A percentile compares a stretch with the other conserved stretches of the same genome.
These are phyloP conservation scores for Quambalaria eucalypti DNA, from an alignment of 1,284 basidiomycete species.

Conservation along the genomic window DNA sequence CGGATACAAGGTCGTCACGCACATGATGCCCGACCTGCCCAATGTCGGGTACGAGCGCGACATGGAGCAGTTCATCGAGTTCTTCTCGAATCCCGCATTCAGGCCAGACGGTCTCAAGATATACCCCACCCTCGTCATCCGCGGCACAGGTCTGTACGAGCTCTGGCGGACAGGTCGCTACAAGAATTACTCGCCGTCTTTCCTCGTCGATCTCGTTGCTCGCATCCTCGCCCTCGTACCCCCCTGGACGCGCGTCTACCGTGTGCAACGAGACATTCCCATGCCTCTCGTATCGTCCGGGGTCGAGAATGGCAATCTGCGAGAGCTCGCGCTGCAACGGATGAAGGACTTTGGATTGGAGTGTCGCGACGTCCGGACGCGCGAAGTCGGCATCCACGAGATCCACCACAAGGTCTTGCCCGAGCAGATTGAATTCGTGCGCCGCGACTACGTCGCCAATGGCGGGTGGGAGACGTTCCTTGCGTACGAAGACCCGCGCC, in stretches of 20 bases:
- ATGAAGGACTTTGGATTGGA: conserved; percentile 99
- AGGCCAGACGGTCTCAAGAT: conserved; percentile 95
- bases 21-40: conserved; percentile 58
- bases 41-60: conserved; percentile 93
- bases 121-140: conserved; percentile 94
- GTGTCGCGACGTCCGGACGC: conserved; percentile 91
- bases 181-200: conserved; percentile 98
- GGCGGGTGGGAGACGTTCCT: conserved; percentile 97
- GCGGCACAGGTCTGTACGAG: conserved; percentile 93
- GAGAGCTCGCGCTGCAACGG: conserved; percentile 87
- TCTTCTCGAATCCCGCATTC: conserved; percentile 97
- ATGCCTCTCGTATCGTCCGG: conserved; percentile 89
- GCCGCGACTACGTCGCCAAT: conserved; percentile 92
- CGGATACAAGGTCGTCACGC: conserved; percentile 83
- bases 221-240: conserved; percentile 92
- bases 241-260: conserved; percentile 97
- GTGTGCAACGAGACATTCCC: conserved; percentile 74
- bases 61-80: conserved; percentile 94
- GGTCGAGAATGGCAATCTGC: conserved; percentile 95
- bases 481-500: conserved; percentile 94
- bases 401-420: conserved; percentile 97
- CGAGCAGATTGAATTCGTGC: conserved; percentile 89
- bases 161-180: conserved; percentile 92
- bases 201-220: conserved; percentile 92
- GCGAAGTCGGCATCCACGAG: conserved; percentile 97